Conservation (phyloP, 495 filamentous ascomycete genomes). For the Penicillium salamii region DNA sequence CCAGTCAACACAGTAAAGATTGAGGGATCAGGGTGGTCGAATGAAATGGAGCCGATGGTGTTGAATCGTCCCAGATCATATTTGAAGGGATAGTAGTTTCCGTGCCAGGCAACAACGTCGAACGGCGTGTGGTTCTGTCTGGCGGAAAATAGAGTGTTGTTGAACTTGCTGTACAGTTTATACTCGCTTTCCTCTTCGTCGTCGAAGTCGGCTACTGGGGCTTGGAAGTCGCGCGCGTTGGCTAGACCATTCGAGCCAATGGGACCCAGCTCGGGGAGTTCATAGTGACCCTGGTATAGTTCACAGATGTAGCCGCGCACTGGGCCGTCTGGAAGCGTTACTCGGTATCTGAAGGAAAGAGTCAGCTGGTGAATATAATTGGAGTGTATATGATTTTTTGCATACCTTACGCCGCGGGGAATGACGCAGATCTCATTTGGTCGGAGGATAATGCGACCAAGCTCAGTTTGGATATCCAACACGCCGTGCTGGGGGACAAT, state of each 20-base stretch:
- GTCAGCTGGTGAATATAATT: constrained; percentile 3
- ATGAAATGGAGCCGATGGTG: constrained; percentile 69
- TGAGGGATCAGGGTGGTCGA: constrained; percentile 78
- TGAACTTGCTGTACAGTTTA: constrained; percentile 72
- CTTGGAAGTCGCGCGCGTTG: constrained; percentile 86
- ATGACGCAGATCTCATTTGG: constrained; percentile 90
- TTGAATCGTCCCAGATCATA: constrained; percentile 83
- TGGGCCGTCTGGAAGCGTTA: constrained; percentile 60
- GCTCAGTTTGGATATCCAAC: constrained; percentile 82
- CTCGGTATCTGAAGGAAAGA: constrained; percentile 57
- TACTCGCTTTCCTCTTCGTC: constrained; percentile 54
- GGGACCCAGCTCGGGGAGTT: constrained; percentile 82
- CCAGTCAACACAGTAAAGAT: constrained; percentile 82
- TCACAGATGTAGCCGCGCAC: constrained; percentile 85
- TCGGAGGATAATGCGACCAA: constrained; percentile 76
- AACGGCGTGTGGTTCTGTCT: constrained; percentile 74
- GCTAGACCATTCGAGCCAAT: constrained; percentile 87
- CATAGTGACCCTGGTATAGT: constrained; percentile 80
- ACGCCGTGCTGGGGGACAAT: constrained; percentile 82
- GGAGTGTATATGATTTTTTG: neutral
- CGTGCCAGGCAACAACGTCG: constrained; percentile 82
- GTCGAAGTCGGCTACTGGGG: constrained; percentile 72
- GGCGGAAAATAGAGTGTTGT: constrained; percentile 72
- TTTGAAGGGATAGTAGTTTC: constrained; percentile 77
- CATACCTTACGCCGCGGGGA: constrained; percentile 70